Evolutionary conservation across 2,329 filamentous ascomycete species (phyloP).

Genomic region (Hypoxylon sp.): DNA sequence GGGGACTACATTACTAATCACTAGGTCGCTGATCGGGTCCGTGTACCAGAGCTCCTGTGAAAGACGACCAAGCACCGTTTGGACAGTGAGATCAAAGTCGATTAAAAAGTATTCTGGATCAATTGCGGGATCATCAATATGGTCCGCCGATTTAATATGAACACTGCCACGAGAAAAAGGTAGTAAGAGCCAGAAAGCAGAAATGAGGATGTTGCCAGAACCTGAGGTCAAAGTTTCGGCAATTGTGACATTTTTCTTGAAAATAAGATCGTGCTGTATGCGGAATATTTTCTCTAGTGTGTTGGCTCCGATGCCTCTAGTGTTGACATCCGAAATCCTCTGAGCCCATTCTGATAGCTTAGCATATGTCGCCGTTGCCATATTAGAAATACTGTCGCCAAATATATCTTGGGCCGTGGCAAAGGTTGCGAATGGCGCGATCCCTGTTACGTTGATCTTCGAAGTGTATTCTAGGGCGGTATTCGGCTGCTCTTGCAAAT

Average conservation of each 20-base stretch:
- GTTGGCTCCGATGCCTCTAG: slow-evolving; percentile 50
- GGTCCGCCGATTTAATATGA: slow-evolving; percentile 58
- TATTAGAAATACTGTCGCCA: slow-evolving; percentile 45
- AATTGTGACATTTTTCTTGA: slow-evolving; percentile 61
- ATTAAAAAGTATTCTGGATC: slow-evolving; percentile 57
- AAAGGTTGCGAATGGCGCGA: slow-evolving; percentile 55
- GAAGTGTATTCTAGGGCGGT: slow-evolving; percentile 48
- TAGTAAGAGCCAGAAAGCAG: slow-evolving; percentile 58
- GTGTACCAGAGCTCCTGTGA: slow-evolving; percentile 55
- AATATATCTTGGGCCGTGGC: slow-evolving; percentile 56
- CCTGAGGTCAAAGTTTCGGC: slow-evolving; percentile 62
- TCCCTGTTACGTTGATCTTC: slow-evolving; percentile 43
- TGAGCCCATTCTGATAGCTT: slow-evolving; percentile 54
- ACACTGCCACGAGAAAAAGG: slow-evolving; percentile 60
- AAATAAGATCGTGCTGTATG: slow-evolving; percentile 65
- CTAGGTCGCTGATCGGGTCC: slow-evolving; percentile 46
- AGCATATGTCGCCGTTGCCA: slow-evolving; percentile 49
- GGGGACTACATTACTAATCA: slow-evolving; percentile 45
- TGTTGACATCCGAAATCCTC: slow-evolving; percentile 49
- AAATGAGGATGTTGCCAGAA: slow-evolving; percentile 53
- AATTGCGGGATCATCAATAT: slow-evolving; percentile 56
- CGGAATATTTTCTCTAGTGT: slow-evolving; percentile 60
- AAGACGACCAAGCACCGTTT: slow-evolving; percentile 52
- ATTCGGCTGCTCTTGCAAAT: slow-evolving; percentile 67
- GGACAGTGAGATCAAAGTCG: slow-evolving; percentile 56